Percentiles rank a stretch among this genome's conserved stretches.
Evolutionary conservation across 2,329 filamentous ascomycete genomes (phyloP).

Genomic region (Capronia americana): DNA sequence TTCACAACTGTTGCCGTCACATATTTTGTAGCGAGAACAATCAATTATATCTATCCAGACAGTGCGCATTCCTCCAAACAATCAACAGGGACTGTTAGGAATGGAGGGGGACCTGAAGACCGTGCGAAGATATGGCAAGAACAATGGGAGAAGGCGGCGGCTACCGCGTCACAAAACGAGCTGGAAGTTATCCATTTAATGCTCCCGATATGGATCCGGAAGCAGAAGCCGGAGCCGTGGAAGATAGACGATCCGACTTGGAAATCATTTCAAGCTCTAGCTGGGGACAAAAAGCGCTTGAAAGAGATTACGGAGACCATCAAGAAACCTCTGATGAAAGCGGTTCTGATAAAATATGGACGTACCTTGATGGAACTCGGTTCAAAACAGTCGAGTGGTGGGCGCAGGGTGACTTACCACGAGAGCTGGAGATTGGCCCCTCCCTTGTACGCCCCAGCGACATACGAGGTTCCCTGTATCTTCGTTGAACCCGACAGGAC

Average conservation of each 20-base stretch:
- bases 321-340: slow-evolving; percentile 15
- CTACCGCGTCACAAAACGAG: slow-evolving; percentile 1
- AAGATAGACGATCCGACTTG: slow-evolving; percentile 35
- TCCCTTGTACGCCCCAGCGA: slow-evolving; percentile 28
- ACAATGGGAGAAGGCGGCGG: slow-evolving; percentile 12
- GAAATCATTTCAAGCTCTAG: slow-evolving; percentile 34
- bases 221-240: slow-evolving; percentile 20
- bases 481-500: slow-evolving; percentile 25
- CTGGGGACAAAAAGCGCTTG: slow-evolving; percentile 34
- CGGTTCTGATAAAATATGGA: slow-evolving; percentile 14
- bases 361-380: slow-evolving; percentile 10
- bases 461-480: slow-evolving; percentile 37
- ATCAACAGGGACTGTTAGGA: slow-evolving; percentile 2
- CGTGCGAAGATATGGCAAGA: slow-evolving; percentile 1
- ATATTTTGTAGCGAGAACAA: slow-evolving; percentile 32
- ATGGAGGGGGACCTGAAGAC: background rate
- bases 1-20: slow-evolving; percentile 34
- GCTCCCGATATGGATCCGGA: slow-evolving; percentile 37
- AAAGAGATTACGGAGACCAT: slow-evolving; percentile 29
- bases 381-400: background rate
- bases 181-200: slow-evolving; percentile 27
- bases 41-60: slow-evolving; percentile 22
- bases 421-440: slow-evolving; percentile 30
- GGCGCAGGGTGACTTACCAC: slow-evolving; percentile 11
- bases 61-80: slow-evolving; percentile 4